phyloP scores from a whole-genome alignment of 2,329 filamentous ascomycete species.

The Xylaria sp. region DNA sequence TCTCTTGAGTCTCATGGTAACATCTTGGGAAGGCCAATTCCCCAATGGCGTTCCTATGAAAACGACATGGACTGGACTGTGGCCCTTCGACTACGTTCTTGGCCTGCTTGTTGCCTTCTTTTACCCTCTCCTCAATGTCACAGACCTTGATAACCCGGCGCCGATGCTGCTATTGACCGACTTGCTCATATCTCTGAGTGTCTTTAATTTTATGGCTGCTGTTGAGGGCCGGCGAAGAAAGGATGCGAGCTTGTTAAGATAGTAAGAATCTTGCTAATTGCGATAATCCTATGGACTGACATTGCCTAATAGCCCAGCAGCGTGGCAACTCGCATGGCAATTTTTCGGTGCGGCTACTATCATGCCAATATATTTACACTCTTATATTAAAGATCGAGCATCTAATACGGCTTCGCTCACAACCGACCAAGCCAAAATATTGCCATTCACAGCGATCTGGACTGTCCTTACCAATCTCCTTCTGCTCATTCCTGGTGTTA shows the following conservation, averaged over 20 bases:
- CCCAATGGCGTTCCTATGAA: background rate
- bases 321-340: slow-evolving; percentile 9
- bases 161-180: slow-evolving; percentile 13
- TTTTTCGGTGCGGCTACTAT: slow-evolving; percentile 10
- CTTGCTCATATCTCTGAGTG: slow-evolving; percentile 2
- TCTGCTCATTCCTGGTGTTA: slow-evolving; percentile 5
- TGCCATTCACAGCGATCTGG: background rate
- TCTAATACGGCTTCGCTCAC: background rate
- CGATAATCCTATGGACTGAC: background rate
- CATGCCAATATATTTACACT: slow-evolving; percentile 10
- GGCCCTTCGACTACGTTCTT: slow-evolving; percentile 14
- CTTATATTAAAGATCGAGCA: background rate
- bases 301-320: background rate
- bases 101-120: slow-evolving; percentile 12
- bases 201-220: slow-evolving; percentile 8
- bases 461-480: background rate
- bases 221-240: background rate
- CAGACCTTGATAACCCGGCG: slow-evolving; percentile 1
- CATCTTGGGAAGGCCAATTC: slow-evolving; percentile 5
- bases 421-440: background rate
- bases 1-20: slow-evolving; percentile 9
- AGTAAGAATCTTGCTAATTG: background rate
- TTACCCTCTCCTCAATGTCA: slow-evolving; percentile 13
- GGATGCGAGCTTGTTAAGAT: background rate
- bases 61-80: background rate